Percentiles rank a stretch among this genome's conserved stretches.
Conservation (phyloP, 129 eudicot genomes). For the Smallanthus sonchifolius region DNA sequence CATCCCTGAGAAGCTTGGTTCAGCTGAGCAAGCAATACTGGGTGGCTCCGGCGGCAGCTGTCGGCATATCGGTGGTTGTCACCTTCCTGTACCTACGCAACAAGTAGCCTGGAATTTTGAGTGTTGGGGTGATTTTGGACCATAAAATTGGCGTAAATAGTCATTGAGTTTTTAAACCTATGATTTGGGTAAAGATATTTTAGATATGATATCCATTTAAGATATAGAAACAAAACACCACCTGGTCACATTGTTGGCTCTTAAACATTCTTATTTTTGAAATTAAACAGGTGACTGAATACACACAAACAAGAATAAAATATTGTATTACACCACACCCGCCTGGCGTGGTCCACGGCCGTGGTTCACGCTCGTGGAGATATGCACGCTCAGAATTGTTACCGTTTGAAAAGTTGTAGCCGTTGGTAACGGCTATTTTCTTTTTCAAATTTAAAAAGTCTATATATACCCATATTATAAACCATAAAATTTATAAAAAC, state of each 20-base stretch:
- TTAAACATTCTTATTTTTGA: not conserved
- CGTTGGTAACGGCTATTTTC: too few relatives aligned
- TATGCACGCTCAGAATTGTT: too few relatives aligned
- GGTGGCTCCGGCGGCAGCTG: slow-evolving; percentile 58
- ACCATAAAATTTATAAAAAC: too few relatives aligned
- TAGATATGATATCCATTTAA: slow-evolving; percentile 14
- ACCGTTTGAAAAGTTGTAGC: too few relatives aligned
- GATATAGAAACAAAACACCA: slow-evolving; percentile 1
- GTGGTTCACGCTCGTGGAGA: too few relatives aligned
- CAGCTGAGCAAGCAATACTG: slow-evolving; percentile 62
- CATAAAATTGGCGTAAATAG: slow-evolving; percentile 8
- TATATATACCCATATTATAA: too few relatives aligned
- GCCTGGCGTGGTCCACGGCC: too few relatives aligned
- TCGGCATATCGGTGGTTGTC: slow-evolving; percentile 53
- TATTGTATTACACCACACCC: not conserved
- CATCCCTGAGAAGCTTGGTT: slow-evolving; percentile 39
- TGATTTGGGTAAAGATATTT: slow-evolving; percentile 19
- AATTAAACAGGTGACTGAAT: not conserved
- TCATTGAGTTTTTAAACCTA: slow-evolving; percentile 14
- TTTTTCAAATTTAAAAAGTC: too few relatives aligned
- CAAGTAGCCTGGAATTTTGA: slow-evolving; percentile 30
- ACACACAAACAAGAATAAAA: not conserved
- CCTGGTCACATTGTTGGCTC: not conserved
- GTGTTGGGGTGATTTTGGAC: slow-evolving; percentile 11
- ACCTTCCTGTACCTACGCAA: slow-evolving; percentile 55